Conservation (phyloP, 257 asterid species). For the Solanum peruvianum region DNA sequence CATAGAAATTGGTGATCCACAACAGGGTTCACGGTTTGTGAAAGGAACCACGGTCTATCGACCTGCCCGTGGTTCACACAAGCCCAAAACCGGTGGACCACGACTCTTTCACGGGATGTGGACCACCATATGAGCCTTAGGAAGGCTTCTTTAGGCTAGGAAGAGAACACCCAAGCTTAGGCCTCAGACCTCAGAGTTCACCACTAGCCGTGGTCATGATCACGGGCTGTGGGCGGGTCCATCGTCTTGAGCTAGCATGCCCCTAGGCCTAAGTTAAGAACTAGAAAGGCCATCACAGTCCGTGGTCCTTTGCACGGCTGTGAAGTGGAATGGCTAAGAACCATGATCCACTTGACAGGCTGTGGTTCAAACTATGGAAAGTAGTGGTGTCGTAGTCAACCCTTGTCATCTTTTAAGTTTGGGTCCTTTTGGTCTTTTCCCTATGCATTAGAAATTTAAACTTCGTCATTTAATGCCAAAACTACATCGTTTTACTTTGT, state of each 20-base stretch:
- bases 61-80: neutral
- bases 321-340: no score
- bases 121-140: neutral
- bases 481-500: neutral
- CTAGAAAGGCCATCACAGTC: no score
- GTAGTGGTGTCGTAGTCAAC: neutral
- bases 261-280: neutral
- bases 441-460: no score
- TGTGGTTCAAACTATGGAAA: neutral
- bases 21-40: neutral
- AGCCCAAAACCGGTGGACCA: neutral
- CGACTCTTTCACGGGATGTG: neutral
- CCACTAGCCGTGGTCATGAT: neutral
- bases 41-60: neutral
- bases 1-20: neutral
- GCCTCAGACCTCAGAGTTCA: neutral
- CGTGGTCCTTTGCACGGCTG: no score
- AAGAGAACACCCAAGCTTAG: neutral
- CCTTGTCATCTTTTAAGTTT: neutral
- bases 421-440: neutral
- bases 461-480: no score
- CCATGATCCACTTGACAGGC: neutral
- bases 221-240: neutral
- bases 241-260: neutral
- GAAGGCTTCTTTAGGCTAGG: neutral